phyloP scores from a whole-genome alignment of 169 alveolate species.

The Plasmodium reichenowi region DNA sequence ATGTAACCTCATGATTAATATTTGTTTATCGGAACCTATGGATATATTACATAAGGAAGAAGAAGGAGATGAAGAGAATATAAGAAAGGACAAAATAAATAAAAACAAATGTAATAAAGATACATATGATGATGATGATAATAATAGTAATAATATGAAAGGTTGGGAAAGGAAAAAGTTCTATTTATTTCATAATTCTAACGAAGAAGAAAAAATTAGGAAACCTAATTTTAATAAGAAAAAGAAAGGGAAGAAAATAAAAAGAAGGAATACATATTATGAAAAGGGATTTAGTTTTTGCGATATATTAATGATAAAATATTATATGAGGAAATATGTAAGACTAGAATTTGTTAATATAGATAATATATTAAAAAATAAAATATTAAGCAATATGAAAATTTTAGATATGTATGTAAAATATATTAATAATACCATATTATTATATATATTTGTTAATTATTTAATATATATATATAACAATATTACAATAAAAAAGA shows the following conservation, averaged over 20 bases:
- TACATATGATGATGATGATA: neutral
- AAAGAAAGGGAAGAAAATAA: neutral
- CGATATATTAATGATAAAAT: slow-evolving; percentile 35
- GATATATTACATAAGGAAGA: neutral
- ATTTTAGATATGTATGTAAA: slow-evolving; percentile 35
- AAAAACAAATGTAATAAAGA: neutral
- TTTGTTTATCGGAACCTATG: neutral
- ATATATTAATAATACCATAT: slow-evolving; percentile 33
- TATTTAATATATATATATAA: slow-evolving; percentile 11
- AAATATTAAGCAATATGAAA: neutral
- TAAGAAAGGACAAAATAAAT: neutral
- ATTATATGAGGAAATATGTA: slow-evolving; percentile 19
- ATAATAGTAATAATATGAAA: neutral
- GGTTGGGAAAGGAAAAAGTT: neutral
- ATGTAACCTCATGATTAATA: slow-evolving; percentile 9
- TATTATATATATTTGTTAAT: slow-evolving; percentile 16
- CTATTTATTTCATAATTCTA: neutral
- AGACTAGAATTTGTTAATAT: neutral
- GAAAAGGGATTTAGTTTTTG: slow-evolving; percentile 10
- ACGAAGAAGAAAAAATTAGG: neutral
- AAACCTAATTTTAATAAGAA: neutral
- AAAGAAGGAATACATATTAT: neutral
- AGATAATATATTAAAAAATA: neutral
- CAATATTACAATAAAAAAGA: slow-evolving; percentile 6
- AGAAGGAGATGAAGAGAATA: neutral